These are phyloP conservation scores for Yamadazyma trypodendri DNA, from an alignment of 1,139 yeast species.

Conservation along the genomic window DNA sequence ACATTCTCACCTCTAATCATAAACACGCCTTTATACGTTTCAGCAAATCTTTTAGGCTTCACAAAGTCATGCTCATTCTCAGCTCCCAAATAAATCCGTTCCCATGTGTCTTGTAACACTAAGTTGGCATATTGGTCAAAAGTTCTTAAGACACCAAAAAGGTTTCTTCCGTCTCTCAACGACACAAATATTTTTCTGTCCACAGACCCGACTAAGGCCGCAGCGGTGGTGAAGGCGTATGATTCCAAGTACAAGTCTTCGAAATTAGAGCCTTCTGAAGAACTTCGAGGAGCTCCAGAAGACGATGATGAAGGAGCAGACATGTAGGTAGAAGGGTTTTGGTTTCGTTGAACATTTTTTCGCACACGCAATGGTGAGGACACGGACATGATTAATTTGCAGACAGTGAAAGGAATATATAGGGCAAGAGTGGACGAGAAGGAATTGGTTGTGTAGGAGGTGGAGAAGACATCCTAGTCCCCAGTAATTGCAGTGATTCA, in stretches of 20 bases:
- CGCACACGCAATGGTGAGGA: background rate
- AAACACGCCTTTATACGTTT: constrained; percentile 73
- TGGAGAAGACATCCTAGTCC: too few relatives aligned
- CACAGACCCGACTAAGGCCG: constrained; percentile 91
- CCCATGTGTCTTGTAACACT: constrained; percentile 87
- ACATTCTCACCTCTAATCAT: constrained; percentile 97
- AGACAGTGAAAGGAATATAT: too few relatives aligned
- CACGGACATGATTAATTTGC: too few relatives aligned
- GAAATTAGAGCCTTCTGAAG: constrained; percentile 24
- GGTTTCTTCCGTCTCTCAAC: constrained; percentile 84
- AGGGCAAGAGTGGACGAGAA: too few relatives aligned
- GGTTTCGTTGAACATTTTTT: constrained; percentile 2
- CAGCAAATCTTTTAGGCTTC: constrained; percentile 59
- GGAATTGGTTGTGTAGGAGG: too few relatives aligned
- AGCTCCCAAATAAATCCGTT: constrained; percentile 65
- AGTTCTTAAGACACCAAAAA: constrained; percentile 89
- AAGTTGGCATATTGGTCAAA: constrained; percentile 95
- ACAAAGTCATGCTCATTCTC: constrained; percentile 21
- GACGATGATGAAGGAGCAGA: constrained; percentile 1
- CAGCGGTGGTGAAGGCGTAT: constrained; percentile 93
- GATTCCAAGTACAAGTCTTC: constrained; percentile 60
- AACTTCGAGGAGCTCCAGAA: background rate
- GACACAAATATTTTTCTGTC: constrained; percentile 85
- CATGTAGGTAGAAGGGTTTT: constrained; percentile 1
- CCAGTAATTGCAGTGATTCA: too few relatives aligned